Percentiles rank a stretch among this genome's conserved stretches.
Conservation (phyloP, 2,329 filamentous ascomycete species). For the Apiospora saccharicola region DNA sequence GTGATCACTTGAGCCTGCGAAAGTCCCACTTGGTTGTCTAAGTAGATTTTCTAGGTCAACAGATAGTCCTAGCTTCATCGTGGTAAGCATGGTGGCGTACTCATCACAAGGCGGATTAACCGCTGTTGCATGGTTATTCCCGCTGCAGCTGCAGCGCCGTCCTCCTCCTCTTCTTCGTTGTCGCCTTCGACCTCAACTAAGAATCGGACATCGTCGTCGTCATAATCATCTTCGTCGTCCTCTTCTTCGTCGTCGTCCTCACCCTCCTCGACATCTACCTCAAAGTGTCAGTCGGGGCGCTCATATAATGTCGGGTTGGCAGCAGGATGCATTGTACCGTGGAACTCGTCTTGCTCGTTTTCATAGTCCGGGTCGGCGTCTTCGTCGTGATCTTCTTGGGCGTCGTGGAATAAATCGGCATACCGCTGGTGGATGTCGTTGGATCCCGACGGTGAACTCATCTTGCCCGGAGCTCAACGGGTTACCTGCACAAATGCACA, state of each 20-base stretch:
- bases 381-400: slow-evolving; percentile 34
- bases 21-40: slow-evolving; percentile 36
- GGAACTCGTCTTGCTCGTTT: slow-evolving; percentile 37
- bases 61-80: slow-evolving; percentile 36
- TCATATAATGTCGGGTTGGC: not conserved
- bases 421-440: slow-evolving; percentile 11
- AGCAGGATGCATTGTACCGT: slow-evolving; percentile 34
- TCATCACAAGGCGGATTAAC: slow-evolving; percentile 40
- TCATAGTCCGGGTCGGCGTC: slow-evolving; percentile 36
- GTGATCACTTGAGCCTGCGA: slow-evolving; percentile 50
- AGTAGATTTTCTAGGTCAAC: slow-evolving; percentile 38
- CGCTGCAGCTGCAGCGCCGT: slow-evolving; percentile 33
- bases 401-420: slow-evolving; percentile 37
- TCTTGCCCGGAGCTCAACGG: slow-evolving; percentile 20
- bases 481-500: slow-evolving; percentile 5
- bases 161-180: slow-evolving; percentile 38
- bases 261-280: slow-evolving; percentile 34
- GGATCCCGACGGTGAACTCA: slow-evolving; percentile 19
- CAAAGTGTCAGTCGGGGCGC: not conserved
- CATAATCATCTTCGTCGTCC: slow-evolving; percentile 38
- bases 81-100: slow-evolving; percentile 32
- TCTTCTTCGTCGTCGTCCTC: slow-evolving; percentile 40
- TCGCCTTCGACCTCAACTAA: slow-evolving; percentile 42
- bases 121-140: slow-evolving; percentile 32
- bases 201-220: slow-evolving; percentile 38